Percentiles rank a stretch among this genome's conserved stretches.
Conservation (phyloP, 2,329 filamentous ascomycete genomes). For the Hortaea sp. region DNA sequence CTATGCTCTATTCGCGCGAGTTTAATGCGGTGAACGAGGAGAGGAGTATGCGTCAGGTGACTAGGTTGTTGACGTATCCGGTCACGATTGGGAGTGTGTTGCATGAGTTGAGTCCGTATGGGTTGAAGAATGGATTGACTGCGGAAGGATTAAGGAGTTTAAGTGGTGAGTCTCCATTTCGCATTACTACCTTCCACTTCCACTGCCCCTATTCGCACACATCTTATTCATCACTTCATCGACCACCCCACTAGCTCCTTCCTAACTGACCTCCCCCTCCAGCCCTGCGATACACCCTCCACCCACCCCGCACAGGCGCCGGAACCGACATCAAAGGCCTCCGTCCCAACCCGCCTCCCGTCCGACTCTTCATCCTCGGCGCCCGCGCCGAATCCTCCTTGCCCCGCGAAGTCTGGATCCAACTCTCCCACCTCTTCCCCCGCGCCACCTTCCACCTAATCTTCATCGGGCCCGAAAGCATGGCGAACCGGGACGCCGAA, state of each 20-base stretch:
- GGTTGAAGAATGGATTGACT: constrained; percentile 68
- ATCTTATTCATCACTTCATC: not conserved
- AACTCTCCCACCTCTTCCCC: constrained; percentile 92
- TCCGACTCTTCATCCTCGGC: constrained; percentile 86
- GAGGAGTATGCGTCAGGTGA: constrained; percentile 83
- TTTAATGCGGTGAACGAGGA: constrained; percentile 88
- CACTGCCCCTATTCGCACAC: constrained; percentile 8
- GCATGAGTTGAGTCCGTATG: constrained; percentile 91
- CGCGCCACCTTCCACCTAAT: constrained; percentile 79
- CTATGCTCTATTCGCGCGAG: constrained; percentile 83
- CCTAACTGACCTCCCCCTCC: not conserved
- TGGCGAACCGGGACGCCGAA: constrained; percentile 87
- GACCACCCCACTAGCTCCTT: not conserved
- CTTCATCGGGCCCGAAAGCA: constrained; percentile 92
- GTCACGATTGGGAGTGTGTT: constrained; percentile 83
- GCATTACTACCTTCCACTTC: not conserved
- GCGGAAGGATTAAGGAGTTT: constrained; percentile 87
- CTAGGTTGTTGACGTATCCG: constrained; percentile 85
- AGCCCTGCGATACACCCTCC: constrained; percentile 88
- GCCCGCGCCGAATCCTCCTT: constrained; percentile 96
- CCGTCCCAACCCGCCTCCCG: constrained; percentile 72
- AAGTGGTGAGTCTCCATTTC: constrained; percentile 53
- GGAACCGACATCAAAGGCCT: constrained; percentile 67
- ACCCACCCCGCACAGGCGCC: constrained; percentile 72
- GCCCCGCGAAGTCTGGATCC: constrained; percentile 86